A percentile compares a stretch with the other conserved stretches of the same genome.
These are phyloP conservation scores for Eimeria acervulina DNA, from an alignment of 169 alveolate species.

Conservation along the genomic window DNA sequence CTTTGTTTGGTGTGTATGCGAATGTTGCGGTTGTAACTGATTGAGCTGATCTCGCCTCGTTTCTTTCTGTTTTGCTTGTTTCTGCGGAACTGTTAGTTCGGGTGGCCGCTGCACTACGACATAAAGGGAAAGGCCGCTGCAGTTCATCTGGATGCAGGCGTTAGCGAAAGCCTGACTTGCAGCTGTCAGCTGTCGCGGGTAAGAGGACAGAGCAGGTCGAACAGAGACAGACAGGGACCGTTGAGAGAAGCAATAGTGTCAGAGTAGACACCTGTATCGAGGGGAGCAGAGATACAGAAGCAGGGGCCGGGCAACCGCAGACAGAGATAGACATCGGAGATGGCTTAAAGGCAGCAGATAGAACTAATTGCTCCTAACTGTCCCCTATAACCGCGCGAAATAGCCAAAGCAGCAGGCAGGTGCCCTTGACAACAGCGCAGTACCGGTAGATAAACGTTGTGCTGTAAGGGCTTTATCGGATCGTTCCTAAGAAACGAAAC, in stretches of 20 bases:
- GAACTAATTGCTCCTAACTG: no score
- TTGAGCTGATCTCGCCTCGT: neutral
- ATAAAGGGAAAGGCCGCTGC: slow-evolving; percentile 68
- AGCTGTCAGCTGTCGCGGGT: slow-evolving; percentile 68
- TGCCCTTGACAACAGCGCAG: no score
- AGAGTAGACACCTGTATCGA: neutral
- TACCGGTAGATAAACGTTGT: no score
- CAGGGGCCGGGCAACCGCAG: no score
- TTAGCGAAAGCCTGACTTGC: slow-evolving; percentile 56
- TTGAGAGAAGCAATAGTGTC: neutral
- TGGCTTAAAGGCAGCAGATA: no score
- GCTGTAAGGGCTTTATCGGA: neutral
- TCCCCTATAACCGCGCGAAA: no score
- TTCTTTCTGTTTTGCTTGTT: neutral
- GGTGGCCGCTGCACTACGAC: slow-evolving; percentile 73
- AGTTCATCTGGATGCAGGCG: slow-evolving; percentile 68
- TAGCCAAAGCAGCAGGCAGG: neutral
- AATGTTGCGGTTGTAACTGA: neutral
- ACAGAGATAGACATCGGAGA: no score
- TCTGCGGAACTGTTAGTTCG: neutral
- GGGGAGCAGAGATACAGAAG: neutral
- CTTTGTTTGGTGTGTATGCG: neutral
- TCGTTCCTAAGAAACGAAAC: neutral
- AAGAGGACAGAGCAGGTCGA: neutral
- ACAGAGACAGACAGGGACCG: neutral